A percentile compares a stretch with the other conserved stretches of the same genome.
Evolutionary conservation across 2,329 filamentous ascomycete genomes (phyloP).

Genomic region (Ophiostoma pallidulum): DNA sequence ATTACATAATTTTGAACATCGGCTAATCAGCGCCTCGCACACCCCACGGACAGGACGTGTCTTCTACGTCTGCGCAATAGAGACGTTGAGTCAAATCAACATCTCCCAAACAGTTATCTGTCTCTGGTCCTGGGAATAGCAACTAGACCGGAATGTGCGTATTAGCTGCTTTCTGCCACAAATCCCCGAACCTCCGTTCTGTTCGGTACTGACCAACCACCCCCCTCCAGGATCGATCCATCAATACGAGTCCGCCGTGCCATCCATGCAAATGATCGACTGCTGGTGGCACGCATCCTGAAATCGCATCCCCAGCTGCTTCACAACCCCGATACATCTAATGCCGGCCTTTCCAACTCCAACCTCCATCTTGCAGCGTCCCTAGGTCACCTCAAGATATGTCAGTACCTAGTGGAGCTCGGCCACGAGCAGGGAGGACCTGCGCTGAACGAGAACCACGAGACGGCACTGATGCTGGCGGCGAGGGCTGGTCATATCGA

Average conservation of each 20-base stretch:
- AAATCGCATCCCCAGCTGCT: slow-evolving; percentile 60
- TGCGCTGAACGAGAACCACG: slow-evolving; percentile 67
- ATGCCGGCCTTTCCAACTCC: slow-evolving; percentile 64
- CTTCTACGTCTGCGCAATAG: too few species aligned
- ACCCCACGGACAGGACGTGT: too few species aligned
- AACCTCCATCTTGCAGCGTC: slow-evolving; percentile 72
- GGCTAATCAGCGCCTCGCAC: too few species aligned
- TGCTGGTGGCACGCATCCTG: slow-evolving; percentile 69
- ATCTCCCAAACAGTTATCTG: background rate
- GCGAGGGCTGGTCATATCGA: slow-evolving; percentile 60
- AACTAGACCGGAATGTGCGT: too few species aligned
- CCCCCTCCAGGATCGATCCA: slow-evolving; percentile 57
- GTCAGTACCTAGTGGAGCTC: slow-evolving; percentile 57
- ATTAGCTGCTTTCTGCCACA: too few species aligned
- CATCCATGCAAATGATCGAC: slow-evolving; percentile 62
- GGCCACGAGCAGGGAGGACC: slow-evolving; percentile 65
- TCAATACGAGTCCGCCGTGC: slow-evolving; percentile 70
- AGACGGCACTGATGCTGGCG: slow-evolving; percentile 76
- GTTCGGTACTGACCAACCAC: too few species aligned
- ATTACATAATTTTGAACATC: background rate
- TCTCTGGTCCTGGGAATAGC: too few species aligned
- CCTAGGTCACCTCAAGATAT: slow-evolving; percentile 60
- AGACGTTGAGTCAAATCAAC: too few species aligned
- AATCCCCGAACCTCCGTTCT: too few species aligned
- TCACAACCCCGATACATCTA: slow-evolving; percentile 68